Conservation (phyloP, 352 stramenopile genomes). For the Aphanomyces cochlioides region DNA sequence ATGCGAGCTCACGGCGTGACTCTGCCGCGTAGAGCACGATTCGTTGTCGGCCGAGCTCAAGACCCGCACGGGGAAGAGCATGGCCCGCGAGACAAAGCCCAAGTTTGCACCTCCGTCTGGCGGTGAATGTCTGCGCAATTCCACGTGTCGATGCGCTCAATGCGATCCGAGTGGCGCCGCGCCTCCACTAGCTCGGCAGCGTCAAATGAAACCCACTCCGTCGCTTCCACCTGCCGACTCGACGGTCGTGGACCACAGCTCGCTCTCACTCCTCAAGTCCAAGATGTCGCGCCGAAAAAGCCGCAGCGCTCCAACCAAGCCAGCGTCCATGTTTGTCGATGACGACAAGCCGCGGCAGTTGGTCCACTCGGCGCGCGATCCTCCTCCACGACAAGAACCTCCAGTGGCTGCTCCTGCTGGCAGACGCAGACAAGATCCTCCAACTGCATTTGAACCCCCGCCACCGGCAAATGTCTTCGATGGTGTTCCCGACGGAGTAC, state of each 20-base stretch:
- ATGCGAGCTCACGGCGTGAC: constrained; percentile 15
- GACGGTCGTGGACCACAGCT: constrained; percentile 42
- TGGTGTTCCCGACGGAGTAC: constrained; percentile 27
- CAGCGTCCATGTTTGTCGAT: constrained; percentile 63
- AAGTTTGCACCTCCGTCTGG: constrained; percentile 34
- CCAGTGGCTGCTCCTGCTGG: neutral
- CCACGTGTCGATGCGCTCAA: constrained; percentile 63
- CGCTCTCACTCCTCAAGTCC: constrained; percentile 68
- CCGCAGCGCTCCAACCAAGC: constrained; percentile 65
- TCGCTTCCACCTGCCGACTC: constrained; percentile 35
- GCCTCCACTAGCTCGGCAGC: constrained; percentile 36
- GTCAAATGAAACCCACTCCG: constrained; percentile 39
- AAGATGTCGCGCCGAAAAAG: constrained; percentile 75
- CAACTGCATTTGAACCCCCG: neutral
- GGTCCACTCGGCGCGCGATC: constrained; percentile 34
- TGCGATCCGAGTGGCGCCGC: constrained; percentile 39
- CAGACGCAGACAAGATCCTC: neutral
- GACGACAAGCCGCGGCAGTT: constrained; percentile 37
- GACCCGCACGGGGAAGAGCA: constrained; percentile 56
- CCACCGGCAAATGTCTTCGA: constrained; percentile 16
- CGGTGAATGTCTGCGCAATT: constrained; percentile 59
- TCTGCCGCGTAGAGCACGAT: constrained; percentile 58
- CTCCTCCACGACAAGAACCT: neutral
- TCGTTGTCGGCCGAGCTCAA: constrained; percentile 80
- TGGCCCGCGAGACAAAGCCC: constrained; percentile 43